These are phyloP conservation scores for Arctium lappa DNA, from an alignment of 129 eudicot species.

Conservation along the genomic window DNA sequence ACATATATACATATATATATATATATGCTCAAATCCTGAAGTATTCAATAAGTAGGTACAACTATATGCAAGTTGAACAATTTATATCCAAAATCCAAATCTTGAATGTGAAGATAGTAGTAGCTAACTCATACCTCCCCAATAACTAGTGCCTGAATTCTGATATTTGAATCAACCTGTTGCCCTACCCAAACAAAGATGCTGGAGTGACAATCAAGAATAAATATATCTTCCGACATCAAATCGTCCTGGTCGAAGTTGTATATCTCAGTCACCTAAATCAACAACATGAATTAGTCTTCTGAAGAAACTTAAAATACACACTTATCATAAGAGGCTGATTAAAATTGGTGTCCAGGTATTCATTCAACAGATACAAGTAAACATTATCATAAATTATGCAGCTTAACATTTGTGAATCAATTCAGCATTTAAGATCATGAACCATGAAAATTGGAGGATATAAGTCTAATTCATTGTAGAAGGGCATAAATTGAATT, in stretches of 20 bases:
- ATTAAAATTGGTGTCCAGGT: background rate
- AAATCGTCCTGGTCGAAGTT: constrained; percentile 89
- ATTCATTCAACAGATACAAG: background rate
- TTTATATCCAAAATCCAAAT: background rate
- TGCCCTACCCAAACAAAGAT: constrained; percentile 92
- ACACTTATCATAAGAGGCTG: background rate
- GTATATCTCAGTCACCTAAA: constrained; percentile 81
- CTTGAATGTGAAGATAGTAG: background rate
- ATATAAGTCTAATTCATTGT: background rate
- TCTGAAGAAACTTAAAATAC: background rate
- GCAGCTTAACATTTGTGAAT: background rate
- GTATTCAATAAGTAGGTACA: background rate
- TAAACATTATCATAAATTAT: background rate
- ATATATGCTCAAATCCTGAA: background rate
- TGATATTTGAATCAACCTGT: constrained; percentile 65
- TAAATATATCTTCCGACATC: constrained; percentile 87
- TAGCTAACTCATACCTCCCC: constrained; percentile 68
- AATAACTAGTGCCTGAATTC: constrained; percentile 54
- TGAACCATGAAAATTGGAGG: background rate
- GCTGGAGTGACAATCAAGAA: constrained; percentile 82
- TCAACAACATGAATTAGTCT: background rate
- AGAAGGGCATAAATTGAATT: too few relatives aligned
- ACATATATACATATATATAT: too few relatives aligned
- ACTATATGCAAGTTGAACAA: background rate
- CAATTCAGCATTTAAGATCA: background rate